Evolutionary conservation across 495 filamentous ascomycete species (phyloP).

Genomic region (Aspergillus steynii): DNA sequence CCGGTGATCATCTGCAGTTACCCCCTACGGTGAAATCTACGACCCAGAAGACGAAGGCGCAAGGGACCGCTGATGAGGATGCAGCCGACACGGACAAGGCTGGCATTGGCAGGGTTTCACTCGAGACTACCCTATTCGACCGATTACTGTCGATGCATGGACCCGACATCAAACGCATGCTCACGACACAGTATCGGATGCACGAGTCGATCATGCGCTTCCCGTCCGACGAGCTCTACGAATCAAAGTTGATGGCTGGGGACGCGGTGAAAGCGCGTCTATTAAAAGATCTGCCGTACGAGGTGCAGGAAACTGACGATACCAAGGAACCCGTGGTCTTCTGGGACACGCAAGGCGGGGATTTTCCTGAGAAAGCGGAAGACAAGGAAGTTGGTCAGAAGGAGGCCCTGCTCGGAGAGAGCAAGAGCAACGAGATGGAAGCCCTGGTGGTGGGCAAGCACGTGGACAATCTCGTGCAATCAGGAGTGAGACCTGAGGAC

Average conservation of each 20-base stretch:
- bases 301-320: conserved; percentile 79
- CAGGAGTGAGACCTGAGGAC: conserved; percentile 76
- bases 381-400: conserved; percentile 53
- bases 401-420: conserved; percentile 67
- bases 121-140: conserved; percentile 91
- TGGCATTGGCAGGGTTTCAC: conserved; percentile 42
- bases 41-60: conserved; percentile 22
- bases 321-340: conserved; percentile 87
- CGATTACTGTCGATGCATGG: conserved; percentile 82
- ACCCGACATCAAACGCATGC: conserved; percentile 80
- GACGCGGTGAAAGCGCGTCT: conserved; percentile 73
- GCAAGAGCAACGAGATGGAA: conserved; percentile 92
- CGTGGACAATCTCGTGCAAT: conserved; percentile 69
- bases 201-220: conserved; percentile 94
- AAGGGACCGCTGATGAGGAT: conserved; percentile 22
- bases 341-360: conserved; percentile 93
- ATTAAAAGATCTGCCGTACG: conserved; percentile 76
- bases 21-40: conserved; percentile 89
- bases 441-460: conserved; percentile 77
- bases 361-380: conserved; percentile 69
- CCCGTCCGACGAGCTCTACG: conserved; percentile 87
- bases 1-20: conserved; percentile 91
- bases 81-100: conserved; percentile 24
- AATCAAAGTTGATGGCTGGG: conserved; percentile 73
- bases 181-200: conserved; percentile 99